phyloP scores from a whole-genome alignment of 176 grass and related monocot genomes.

The Urochloa ruziziensis region DNA sequence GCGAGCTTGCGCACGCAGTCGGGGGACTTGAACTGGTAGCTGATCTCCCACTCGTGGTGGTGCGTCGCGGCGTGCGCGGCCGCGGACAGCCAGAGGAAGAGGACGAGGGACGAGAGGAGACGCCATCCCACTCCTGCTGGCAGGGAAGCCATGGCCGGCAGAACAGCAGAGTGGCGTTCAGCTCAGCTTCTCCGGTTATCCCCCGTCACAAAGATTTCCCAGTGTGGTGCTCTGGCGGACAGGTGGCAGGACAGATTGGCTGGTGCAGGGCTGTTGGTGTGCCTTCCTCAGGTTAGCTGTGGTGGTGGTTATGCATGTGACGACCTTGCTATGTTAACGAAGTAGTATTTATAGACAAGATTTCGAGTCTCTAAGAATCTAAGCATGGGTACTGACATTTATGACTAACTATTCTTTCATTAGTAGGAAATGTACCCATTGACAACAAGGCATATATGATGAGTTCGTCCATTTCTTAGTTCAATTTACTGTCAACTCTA shows the following conservation, averaged over 20 bases:
- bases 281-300: neutral
- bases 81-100: neutral
- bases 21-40: constrained; percentile 56
- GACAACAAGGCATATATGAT: too few species aligned
- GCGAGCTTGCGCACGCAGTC: constrained; percentile 74
- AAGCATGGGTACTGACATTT: too few species aligned
- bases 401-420: too few species aligned
- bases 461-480: too few species aligned
- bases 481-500: too few species aligned
- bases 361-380: too few species aligned
- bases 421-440: too few species aligned
- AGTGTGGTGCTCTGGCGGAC: neutral
- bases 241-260: neutral
- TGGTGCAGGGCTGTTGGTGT: neutral
- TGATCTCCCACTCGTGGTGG: constrained; percentile 62
- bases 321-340: neutral
- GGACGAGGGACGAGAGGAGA: constrained; percentile 33
- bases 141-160: neutral
- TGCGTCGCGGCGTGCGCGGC: constrained; percentile 21
- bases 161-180: too few species aligned
- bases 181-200: too few species aligned
- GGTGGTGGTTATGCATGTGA: neutral
- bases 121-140: neutral
- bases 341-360: too few species aligned
- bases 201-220: neutral